Conservation (phyloP, 2,329 filamentous ascomycete genomes). For the Colletotrichum salicis region DNA sequence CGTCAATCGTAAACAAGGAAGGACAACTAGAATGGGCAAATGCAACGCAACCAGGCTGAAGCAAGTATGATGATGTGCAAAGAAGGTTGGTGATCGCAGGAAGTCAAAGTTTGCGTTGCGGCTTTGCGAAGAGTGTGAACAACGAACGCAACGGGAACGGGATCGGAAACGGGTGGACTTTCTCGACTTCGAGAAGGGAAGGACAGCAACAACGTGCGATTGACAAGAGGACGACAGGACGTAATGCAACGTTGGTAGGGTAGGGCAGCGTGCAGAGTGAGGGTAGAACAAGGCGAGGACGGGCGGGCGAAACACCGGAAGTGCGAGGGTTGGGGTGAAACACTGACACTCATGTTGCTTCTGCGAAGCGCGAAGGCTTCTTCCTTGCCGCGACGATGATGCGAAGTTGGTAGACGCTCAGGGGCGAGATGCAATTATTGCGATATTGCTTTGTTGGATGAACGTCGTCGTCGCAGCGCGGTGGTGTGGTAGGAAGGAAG, state of each 20-base stretch:
- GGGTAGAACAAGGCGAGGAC: constrained; percentile 19
- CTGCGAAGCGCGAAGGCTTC: constrained; percentile 36
- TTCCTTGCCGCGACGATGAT: constrained; percentile 35
- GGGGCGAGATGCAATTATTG: not conserved
- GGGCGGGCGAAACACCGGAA: constrained; percentile 37
- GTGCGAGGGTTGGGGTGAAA: constrained; percentile 43
- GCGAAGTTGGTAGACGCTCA: constrained; percentile 6
- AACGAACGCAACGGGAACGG: not conserved
- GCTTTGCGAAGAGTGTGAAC: not conserved
- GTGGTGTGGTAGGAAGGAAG: not conserved
- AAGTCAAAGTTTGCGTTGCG: constrained; percentile 19
- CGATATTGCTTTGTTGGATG: not conserved
- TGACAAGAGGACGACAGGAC: constrained; percentile 3
- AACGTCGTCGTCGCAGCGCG: not conserved
- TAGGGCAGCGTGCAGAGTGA: constrained; percentile 5
- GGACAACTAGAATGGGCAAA: constrained; percentile 17
- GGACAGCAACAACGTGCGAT: constrained; percentile 17
- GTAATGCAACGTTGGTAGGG: constrained; percentile 11
- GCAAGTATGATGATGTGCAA: constrained; percentile 29
- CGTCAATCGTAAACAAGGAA: not conserved
- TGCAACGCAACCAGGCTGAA: constrained; percentile 35
- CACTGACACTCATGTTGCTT: constrained; percentile 62
- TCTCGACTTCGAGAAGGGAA: constrained; percentile 33
- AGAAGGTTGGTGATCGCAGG: constrained; percentile 26
- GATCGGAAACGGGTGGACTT: constrained; percentile 7